Conservation (phyloP, 148 eudicot genomes). For the Hydrangea macrophylla region DNA sequence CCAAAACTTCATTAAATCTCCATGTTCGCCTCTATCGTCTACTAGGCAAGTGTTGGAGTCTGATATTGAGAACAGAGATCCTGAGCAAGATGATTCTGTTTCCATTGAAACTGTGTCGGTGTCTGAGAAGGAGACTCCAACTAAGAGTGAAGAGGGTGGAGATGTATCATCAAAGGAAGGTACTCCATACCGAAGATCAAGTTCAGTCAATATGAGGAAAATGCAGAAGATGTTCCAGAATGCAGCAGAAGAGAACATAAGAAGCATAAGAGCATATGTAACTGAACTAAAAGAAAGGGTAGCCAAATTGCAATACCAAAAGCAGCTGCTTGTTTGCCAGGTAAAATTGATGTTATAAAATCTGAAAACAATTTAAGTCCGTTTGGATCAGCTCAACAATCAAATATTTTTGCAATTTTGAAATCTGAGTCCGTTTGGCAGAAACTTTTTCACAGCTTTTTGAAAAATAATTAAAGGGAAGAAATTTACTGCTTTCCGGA, state of each 20-base stretch:
- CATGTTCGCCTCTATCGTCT: constrained; percentile 71
- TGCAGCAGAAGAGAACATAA: constrained; percentile 92
- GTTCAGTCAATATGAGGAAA: constrained; percentile 93
- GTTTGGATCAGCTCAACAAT: no score
- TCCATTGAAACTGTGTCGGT: constrained; percentile 35
- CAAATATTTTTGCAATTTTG: no score
- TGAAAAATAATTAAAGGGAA: no score
- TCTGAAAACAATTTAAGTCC: no score
- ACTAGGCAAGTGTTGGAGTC: constrained; percentile 62
- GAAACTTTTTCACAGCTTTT: no score
- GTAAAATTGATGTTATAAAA: no score
- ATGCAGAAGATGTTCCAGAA: constrained; percentile 93
- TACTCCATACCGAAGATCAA: constrained; percentile 66
- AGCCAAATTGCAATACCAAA: constrained; percentile 87
- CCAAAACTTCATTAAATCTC: constrained; percentile 62
- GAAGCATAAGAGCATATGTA: constrained; percentile 82
- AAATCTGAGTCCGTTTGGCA: no score
- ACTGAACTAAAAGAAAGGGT: constrained; percentile 92
- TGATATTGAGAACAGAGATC: constrained; percentile 69
- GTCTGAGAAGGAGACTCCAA: constrained; percentile 60
- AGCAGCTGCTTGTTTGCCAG: constrained; percentile 93
- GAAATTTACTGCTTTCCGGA: neutral
- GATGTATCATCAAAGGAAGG: constrained; percentile 79
- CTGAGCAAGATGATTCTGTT: constrained; percentile 35
- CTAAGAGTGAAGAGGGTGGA: constrained; percentile 63